Conservation (phyloP, 2,329 filamentous ascomycete species). For the Diaporthe vexans region DNA sequence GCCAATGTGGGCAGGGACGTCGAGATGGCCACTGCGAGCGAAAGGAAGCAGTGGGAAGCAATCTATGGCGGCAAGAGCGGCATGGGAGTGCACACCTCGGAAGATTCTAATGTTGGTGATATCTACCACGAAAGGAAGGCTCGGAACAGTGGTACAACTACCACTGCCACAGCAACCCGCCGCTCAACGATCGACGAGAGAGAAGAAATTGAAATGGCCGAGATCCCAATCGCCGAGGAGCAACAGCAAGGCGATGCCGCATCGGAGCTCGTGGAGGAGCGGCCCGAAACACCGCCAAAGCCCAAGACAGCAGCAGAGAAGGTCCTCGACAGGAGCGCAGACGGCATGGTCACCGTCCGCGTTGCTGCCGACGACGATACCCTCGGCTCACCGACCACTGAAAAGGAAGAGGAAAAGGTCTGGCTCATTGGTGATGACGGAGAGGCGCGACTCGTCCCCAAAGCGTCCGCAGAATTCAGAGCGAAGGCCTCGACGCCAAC, state of each 20-base stretch:
- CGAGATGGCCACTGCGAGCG: slow-evolving; percentile 72
- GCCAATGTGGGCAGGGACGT: slow-evolving; percentile 77
- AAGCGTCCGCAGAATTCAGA: slow-evolving; percentile 47
- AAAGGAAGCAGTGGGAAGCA: slow-evolving; percentile 81
- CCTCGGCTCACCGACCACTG: slow-evolving; percentile 46
- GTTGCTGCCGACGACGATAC: slow-evolving; percentile 64
- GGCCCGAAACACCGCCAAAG: slow-evolving; percentile 44
- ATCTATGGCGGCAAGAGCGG: slow-evolving; percentile 73
- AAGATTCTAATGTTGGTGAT: slow-evolving; percentile 67
- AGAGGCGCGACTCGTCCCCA: slow-evolving; percentile 48
- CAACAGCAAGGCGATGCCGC: neutral
- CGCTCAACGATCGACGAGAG: slow-evolving; percentile 57
- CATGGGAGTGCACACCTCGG: slow-evolving; percentile 53
- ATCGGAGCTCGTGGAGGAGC: slow-evolving; percentile 3
- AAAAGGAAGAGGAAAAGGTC: slow-evolving; percentile 52
- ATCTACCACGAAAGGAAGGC: slow-evolving; percentile 61
- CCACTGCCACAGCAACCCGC: slow-evolving; percentile 51
- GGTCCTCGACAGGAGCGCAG: slow-evolving; percentile 57
- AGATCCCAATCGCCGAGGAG: slow-evolving; percentile 57
- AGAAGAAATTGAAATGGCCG: slow-evolving; percentile 67
- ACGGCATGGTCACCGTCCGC: slow-evolving; percentile 66
- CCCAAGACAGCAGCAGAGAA: slow-evolving; percentile 57
- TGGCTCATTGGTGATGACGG: slow-evolving; percentile 51
- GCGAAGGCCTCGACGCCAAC: slow-evolving; percentile 55
- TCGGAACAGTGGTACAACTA: slow-evolving; percentile 52